Evolutionary conservation across 2,329 filamentous ascomycete genomes (phyloP).

Genomic region (Aspergillus neoniger): DNA sequence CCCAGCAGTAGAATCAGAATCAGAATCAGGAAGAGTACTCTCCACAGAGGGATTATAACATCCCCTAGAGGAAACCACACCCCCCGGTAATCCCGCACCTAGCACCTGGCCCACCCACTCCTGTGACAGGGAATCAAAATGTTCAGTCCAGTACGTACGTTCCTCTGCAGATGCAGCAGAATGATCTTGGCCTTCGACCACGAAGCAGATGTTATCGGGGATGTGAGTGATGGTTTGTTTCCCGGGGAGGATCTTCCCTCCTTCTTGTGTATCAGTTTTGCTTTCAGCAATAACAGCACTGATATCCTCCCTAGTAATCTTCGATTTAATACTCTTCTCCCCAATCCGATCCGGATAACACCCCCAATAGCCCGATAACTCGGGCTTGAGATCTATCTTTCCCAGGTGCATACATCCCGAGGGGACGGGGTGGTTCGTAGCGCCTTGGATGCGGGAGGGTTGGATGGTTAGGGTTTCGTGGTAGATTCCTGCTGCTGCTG

Average conservation of each 20-base stretch:
- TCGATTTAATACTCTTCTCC: background rate
- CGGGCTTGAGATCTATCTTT: background rate
- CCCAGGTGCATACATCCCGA: slow-evolving; percentile 16
- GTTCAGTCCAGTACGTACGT: slow-evolving; percentile 15
- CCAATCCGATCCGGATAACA: slow-evolving; percentile 19
- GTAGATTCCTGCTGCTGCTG: slow-evolving; percentile 16
- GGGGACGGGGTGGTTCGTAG: slow-evolving; percentile 11
- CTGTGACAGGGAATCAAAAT: slow-evolving; percentile 11
- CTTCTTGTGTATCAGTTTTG: background rate
- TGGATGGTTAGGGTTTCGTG: slow-evolving; percentile 20
- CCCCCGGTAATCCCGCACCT: slow-evolving; percentile 4
- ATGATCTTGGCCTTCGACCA: slow-evolving; percentile 24
- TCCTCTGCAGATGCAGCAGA: slow-evolving; percentile 5
- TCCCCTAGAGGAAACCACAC: slow-evolving; percentile 11
- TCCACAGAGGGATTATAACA: slow-evolving; percentile 14
- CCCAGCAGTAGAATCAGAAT: background rate
- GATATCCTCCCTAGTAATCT: background rate
- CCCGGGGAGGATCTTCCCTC: background rate
- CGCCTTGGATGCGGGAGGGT: slow-evolving; percentile 12
- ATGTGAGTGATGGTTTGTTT: slow-evolving; percentile 10
- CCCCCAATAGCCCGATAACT: slow-evolving; percentile 24
- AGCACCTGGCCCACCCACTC: slow-evolving; percentile 17
- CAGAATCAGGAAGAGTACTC: too few species aligned
- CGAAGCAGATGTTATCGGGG: slow-evolving; percentile 23
- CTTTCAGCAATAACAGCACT: too few species aligned